phyloP scores from a whole-genome alignment of 1,284 basidiomycete genomes.

The Apiotrichum sp. region DNA sequence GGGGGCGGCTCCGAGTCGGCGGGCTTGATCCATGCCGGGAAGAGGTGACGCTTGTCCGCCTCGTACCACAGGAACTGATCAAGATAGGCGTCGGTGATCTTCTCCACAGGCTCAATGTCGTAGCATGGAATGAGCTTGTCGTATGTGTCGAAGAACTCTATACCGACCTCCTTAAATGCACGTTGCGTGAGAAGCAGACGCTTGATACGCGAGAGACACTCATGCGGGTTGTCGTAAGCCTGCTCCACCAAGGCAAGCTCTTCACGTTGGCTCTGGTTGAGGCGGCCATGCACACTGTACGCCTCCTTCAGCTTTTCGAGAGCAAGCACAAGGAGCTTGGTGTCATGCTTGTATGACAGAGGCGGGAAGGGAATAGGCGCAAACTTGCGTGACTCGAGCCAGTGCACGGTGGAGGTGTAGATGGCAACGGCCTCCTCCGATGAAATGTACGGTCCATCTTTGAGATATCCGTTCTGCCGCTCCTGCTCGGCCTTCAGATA shows the following conservation, averaged over 20 bases:
- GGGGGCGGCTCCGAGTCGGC: slow-evolving; percentile 94
- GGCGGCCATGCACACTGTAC: slow-evolving; percentile 91
- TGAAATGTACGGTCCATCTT: slow-evolving; percentile 94
- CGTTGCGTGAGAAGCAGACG: slow-evolving; percentile 88
- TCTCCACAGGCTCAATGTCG: slow-evolving; percentile 96
- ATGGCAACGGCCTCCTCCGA: slow-evolving; percentile 96
- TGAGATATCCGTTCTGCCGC: slow-evolving; percentile 91
- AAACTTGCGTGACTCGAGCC: slow-evolving; percentile 89
- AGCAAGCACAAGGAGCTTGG: slow-evolving; percentile 87
- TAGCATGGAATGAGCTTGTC: slow-evolving; percentile 97
- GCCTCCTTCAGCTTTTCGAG: slow-evolving; percentile 96
- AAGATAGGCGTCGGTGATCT: slow-evolving; percentile 95
- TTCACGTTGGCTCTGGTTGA: slow-evolving; percentile 94
- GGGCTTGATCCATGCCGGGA: slow-evolving; percentile 97
- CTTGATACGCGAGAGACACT: slow-evolving; percentile 86
- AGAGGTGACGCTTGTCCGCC: slow-evolving; percentile 92
- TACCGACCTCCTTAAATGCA: slow-evolving; percentile 96
- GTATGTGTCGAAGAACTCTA: slow-evolving; percentile 75
- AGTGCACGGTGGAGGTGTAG: slow-evolving; percentile 94
- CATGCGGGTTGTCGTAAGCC: slow-evolving; percentile 62
- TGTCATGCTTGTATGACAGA: slow-evolving; percentile 95
- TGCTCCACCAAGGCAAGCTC: slow-evolving; percentile 94
- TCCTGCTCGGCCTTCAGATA: slow-evolving; percentile 98
- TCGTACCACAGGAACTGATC: slow-evolving; percentile 69
- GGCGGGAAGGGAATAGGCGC: slow-evolving; percentile 98